Evolutionary conservation across 1,139 yeast species (phyloP), one percentile per base, ranked within the genome.

Genomic region (Geotrichum fermentans): DNA sequence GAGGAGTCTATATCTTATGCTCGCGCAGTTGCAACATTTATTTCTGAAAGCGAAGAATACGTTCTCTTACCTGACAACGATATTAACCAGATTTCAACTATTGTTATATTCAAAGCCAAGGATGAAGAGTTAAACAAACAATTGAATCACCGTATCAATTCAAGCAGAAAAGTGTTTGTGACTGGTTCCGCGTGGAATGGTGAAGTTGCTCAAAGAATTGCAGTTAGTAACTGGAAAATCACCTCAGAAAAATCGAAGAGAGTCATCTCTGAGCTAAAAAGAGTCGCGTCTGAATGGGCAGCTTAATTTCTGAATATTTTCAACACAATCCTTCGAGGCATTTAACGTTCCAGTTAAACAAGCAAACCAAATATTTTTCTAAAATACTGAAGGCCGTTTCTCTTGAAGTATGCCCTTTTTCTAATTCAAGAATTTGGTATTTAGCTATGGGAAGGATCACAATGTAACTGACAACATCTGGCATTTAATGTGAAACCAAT

Each of bases 191-290:
- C 30, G 5, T 61, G 61, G 60, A 43, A 56, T 11, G 54, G 55
- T 24, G 21, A 22, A 13, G 52, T 55, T 4, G 64, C 64, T 1
- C 49, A 56, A 7, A 48, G 64, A 35, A 49, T 60, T n/a, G 63
- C 63, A 2, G 59, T 60, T 7, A 57, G 59, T 38, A 58, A 58
- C 45, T 61, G 63, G 63, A 48, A 51, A n/a, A 37, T 58, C 24
- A 42, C 43, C 1, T 53, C 48, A 20, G 61, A 58, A 20, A 54
- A 50, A 17, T 36, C 51, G 2, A 33, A 24, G 10, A 24, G 22
- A 6, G 40, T 52, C 13, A 52, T 57, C 14, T 44, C 48, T 16
- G 49, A 48, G 30, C 53, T 57, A 16, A 21, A 33, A 21, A 40
- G 48, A 4, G 53, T 45, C 24, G 52, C 41, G 18, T 10, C 16